A percentile compares a stretch with the other conserved stretches of the same genome.
These are phyloP conservation scores for Scheffersomyces stipitis DNA, from an alignment of 805 yeast species.

Conservation along the genomic window DNA sequence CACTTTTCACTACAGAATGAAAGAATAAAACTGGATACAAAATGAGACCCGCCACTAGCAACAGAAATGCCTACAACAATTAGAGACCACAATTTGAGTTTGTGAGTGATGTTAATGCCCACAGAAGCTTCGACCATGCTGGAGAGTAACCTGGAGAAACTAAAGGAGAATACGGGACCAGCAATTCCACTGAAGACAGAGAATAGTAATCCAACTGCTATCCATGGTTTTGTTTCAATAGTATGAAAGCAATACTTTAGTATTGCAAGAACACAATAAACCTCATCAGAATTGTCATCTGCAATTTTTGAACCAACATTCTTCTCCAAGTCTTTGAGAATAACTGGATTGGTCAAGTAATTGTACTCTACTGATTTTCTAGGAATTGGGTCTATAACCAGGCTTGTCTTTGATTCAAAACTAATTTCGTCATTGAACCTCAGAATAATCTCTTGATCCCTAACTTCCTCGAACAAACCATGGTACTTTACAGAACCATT, in stretches of 20 bases:
- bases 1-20: conserved; percentile 67
- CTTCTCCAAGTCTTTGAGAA: conserved; percentile 21
- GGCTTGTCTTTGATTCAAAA: not conserved
- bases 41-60: conserved; percentile 58
- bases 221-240: conserved; percentile 17
- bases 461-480: conserved; percentile 13
- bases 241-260: conserved; percentile 22
- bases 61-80: conserved; percentile 62
- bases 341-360: conserved; percentile 20
- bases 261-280: conserved; percentile 24
- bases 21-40: conserved; percentile 49
- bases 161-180: conserved; percentile 77
- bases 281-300: conserved; percentile 9
- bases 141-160: conserved; percentile 66
- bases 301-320: conserved; percentile 2
- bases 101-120: conserved; percentile 27
- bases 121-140: conserved; percentile 54
- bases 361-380: conserved; percentile 9
- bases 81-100: conserved; percentile 63
- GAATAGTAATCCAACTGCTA: conserved; percentile 51
- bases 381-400: not conserved
- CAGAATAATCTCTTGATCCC: not conserved
- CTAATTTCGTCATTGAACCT: conserved; percentile 1
- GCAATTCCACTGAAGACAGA: conserved; percentile 60
- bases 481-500: conserved; percentile 48